phyloP scores from a whole-genome alignment of 768 basidiomycete species.

The Artomyces pyxidatus region DNA sequence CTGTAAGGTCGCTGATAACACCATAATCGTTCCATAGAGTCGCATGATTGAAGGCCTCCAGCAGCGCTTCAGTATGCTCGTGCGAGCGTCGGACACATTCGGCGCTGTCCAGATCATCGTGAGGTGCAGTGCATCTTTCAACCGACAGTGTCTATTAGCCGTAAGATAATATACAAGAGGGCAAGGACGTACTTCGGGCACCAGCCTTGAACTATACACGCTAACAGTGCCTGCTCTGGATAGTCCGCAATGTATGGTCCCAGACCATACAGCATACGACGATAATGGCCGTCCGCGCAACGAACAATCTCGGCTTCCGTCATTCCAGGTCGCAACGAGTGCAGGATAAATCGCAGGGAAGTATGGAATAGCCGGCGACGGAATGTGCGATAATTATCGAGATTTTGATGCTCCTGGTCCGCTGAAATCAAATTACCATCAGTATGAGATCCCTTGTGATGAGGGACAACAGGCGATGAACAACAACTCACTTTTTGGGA shows the following conservation, averaged over 20 bases:
- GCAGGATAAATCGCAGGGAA: not conserved
- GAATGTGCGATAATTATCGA: not conserved
- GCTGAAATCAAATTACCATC: not conserved
- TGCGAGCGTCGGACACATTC: not conserved
- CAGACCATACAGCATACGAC: slow-evolving; percentile 22
- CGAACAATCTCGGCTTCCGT: slow-evolving; percentile 1
- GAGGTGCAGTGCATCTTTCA: slow-evolving; percentile 2
- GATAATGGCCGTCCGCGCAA: slow-evolving; percentile 29
- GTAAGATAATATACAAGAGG: not conserved
- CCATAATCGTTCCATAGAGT: slow-evolving; percentile 24
- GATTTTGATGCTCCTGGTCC: not conserved
- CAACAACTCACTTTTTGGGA: not conserved
- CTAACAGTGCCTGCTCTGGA: slow-evolving; percentile 28
- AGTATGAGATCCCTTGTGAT: not conserved
- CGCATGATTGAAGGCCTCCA: slow-evolving; percentile 11
- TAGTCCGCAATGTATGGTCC: slow-evolving; percentile 32
- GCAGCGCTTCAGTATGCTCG: slow-evolving; percentile 15
- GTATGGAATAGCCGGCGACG: not conserved
- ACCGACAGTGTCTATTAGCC: not conserved
- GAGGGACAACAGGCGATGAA: not conserved
- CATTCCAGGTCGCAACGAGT: not conserved
- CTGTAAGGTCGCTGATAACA: slow-evolving; percentile 18
- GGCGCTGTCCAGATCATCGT: not conserved
- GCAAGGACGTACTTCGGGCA: slow-evolving; percentile 19
- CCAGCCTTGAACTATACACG: slow-evolving; percentile 22